Evolutionary conservation across 352 stramenopile genomes (phyloP), one percentile per base, ranked within the genome.

Genomic region (Pythium periplocum): DNA sequence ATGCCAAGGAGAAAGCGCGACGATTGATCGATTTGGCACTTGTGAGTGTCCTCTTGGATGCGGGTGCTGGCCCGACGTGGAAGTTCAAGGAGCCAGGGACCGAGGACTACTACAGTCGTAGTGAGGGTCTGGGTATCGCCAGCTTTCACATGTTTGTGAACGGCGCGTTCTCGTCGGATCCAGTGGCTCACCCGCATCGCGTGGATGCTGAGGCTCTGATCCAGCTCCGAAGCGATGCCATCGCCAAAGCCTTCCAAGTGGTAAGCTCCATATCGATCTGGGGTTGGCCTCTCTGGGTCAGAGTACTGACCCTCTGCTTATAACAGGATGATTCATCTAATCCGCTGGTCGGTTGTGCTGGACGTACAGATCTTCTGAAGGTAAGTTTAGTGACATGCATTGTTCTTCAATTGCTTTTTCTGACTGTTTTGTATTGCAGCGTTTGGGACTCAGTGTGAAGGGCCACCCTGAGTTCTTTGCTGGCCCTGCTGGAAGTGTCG

Each of bases 101-200:
- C 0, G 69, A 83, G n/a, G 64, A 90, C 58, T 57, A 68, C 4
- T 87, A 86, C 57, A 80, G 46, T 39, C 80, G 84, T 32, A 92
- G 80, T 52, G 84, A 95, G 62, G 84, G 84, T 0, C 62, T 95
- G 31, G 84, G 84, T 30, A 77, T 95, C 43, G 84, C 84, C 32
- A 90, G 77, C 46, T 82, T 93, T 43, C 80, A 93, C 76, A 95
- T 95, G 84, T 93, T 95, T 48, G 45, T 70, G 33, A 58, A 62
- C 1, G 84, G 84, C 26, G 76, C 65, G 32, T 95, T 95, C 61
- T 90, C 77, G n/a, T 62, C 57, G 1, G 71, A 92, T 40, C 33
- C 67, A 26, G 46, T 45, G 1, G 48, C 59, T 6, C 49, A 69
- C 30, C 71, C 71, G 6, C 75, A 87, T 50, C 69, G 67, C 41